Evolutionary conservation across 2,329 filamentous ascomycete genomes (phyloP), one percentile per base, ranked within the genome.

Genomic region (Paecilomyces dactylethromorphus): DNA sequence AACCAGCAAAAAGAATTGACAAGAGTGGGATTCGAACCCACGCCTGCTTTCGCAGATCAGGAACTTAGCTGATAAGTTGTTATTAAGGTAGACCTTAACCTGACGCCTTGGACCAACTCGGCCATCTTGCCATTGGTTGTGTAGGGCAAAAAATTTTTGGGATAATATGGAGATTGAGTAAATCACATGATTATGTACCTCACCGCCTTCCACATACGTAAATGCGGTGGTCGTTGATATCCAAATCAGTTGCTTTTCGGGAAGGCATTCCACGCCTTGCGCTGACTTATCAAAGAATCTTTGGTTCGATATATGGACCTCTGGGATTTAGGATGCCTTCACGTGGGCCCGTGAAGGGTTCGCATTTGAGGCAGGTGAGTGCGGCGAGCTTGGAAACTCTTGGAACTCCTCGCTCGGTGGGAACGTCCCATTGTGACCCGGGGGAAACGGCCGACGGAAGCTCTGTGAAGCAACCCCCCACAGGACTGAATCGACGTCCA

Each of bases 401-500:
- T 55, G 70, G 69, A 56, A 68, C 69, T 50, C 56, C 64, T 55
- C 66, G 65, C 58, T 68, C 72, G 15, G 59, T 66, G 55, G 68
- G 68, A 58, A 60, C 67, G 49, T 63, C 66, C 29, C 65, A 67
- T 51, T 66, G 68, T 57, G 68, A 67, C 35, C 50, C 50, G 21
- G 21, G 18, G 11, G 10, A 24, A 21, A 15, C 18, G 50, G 8
- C 15, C 89, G 89, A 62, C 76, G 79, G 6, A 90, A 94, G 69
- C 80, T 97, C 18, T 84, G 87, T 60, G 90, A 88, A 72, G 91
- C 93, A 18, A 91, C 91, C 11, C 79, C 82, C 13, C 87, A 62
- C 66, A 31, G 70, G 69, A 29, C 64, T 72, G 39, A 67, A 62
- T 54, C 68, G 70, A 13, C 69, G 69, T 7, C 67, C 69, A 61